Conservation (phyloP, 2,329 filamentous ascomycete species). For the Aspergillus phoenicis region DNA sequence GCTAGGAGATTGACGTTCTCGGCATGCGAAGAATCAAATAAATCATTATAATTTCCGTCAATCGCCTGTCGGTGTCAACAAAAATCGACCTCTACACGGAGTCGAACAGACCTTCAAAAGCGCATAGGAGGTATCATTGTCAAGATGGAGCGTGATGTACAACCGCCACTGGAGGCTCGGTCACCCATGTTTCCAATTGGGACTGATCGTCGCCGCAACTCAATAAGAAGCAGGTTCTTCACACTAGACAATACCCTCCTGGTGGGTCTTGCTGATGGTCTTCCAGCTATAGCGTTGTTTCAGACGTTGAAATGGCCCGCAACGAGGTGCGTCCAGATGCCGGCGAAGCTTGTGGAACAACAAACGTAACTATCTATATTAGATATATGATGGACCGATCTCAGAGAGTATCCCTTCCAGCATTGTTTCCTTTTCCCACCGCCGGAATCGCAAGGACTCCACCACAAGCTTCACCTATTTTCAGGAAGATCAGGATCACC, state of each 20-base stretch:
- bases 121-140: background rate
- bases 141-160: slow-evolving; percentile 35
- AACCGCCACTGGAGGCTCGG: slow-evolving; percentile 27
- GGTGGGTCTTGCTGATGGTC: slow-evolving; percentile 22
- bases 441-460: slow-evolving; percentile 77
- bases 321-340: slow-evolving; percentile 69
- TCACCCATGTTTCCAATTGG: slow-evolving; percentile 26
- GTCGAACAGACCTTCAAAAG: background rate
- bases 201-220: slow-evolving; percentile 36
- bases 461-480: slow-evolving; percentile 89
- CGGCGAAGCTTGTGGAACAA: background rate
- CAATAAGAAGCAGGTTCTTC: slow-evolving; percentile 44
- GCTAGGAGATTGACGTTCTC: background rate
- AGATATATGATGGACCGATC: slow-evolving; percentile 86
- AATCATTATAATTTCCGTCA: background rate
- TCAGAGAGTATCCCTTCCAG: slow-evolving; percentile 96
- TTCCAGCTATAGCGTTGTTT: slow-evolving; percentile 71
- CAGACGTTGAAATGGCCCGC: slow-evolving; percentile 98
- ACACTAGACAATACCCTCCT: background rate
- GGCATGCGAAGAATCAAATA: background rate
- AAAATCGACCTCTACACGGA: background rate
- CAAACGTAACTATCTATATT: slow-evolving; percentile 14
- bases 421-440: slow-evolving; percentile 86
- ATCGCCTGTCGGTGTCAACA: background rate
- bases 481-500: slow-evolving; percentile 66